A percentile compares a stretch with the other conserved stretches of the same genome.
Evolutionary conservation across 768 basidiomycete genomes (phyloP).

Genomic region (Postia placenta): DNA sequence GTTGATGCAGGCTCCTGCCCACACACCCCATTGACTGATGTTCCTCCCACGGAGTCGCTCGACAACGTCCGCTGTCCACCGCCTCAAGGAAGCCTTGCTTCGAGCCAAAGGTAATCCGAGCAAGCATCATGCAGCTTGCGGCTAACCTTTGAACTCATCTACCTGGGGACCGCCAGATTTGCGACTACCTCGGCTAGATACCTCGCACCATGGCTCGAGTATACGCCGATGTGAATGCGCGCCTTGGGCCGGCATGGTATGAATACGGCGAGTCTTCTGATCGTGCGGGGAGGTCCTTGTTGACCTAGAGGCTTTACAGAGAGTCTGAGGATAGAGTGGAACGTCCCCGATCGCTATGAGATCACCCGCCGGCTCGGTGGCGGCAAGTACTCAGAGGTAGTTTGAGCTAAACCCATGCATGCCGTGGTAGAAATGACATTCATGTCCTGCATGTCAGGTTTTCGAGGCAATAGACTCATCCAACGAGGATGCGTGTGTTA

Average conservation of each 20-base stretch:
- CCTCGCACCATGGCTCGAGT: slow-evolving; percentile 70
- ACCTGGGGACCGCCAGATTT: too few relatives aligned
- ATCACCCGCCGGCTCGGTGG: slow-evolving; percentile 92
- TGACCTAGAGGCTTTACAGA: slow-evolving; percentile 44
- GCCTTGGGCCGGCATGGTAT: slow-evolving; percentile 84
- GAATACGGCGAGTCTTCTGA: slow-evolving; percentile 70
- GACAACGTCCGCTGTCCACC: too few relatives aligned
- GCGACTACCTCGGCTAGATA: not conserved
- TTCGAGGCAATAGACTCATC: slow-evolving; percentile 91
- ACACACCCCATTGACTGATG: too few relatives aligned
- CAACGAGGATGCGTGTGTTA: slow-evolving; percentile 89
- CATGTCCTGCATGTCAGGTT: slow-evolving; percentile 43
- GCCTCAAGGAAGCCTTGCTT: too few relatives aligned
- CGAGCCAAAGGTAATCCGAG: too few relatives aligned
- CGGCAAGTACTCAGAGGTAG: slow-evolving; percentile 91
- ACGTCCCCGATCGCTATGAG: slow-evolving; percentile 93
- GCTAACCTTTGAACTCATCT: too few relatives aligned
- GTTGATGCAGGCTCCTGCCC: too few relatives aligned
- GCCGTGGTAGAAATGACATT: too few relatives aligned
- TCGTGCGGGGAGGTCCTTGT: not conserved
- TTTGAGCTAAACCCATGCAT: too few relatives aligned
- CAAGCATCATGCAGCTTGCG: too few relatives aligned
- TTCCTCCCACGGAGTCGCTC: too few relatives aligned
- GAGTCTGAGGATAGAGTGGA: slow-evolving; percentile 93
- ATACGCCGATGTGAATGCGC: slow-evolving; percentile 83